These are phyloP conservation scores for Lipomyces mesembrius DNA, from an alignment of 805 yeast species.

Conservation along the genomic window DNA sequence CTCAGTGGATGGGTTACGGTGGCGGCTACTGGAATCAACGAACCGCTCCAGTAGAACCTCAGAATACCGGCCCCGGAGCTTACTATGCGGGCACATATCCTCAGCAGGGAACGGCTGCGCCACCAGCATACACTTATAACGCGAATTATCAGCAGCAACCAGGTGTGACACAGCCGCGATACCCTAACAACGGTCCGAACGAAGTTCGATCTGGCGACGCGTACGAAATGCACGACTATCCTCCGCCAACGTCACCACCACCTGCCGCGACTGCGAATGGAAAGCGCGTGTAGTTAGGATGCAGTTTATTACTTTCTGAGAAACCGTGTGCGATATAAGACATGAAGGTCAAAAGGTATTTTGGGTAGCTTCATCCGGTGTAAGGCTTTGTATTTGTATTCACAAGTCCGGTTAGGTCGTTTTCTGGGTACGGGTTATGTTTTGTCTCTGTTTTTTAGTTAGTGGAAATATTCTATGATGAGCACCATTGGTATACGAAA, in stretches of 20 bases:
- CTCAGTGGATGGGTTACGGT: constrained; percentile 29
- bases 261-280: constrained; percentile 12
- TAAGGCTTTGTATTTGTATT: not conserved
- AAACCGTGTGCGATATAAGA: not conserved
- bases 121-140: constrained; percentile 23
- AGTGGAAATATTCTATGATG: not conserved
- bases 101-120: constrained; percentile 18
- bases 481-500: not conserved
- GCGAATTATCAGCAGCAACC: constrained; percentile 4
- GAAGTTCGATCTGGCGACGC: constrained; percentile 13
- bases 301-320: not conserved
- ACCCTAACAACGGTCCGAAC: constrained; percentile 1
- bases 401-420: not conserved
- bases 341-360: not conserved
- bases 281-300: not conserved
- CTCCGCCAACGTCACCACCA: constrained; percentile 29
- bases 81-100: constrained; percentile 23
- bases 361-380: not conserved
- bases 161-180: not conserved
- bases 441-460: not conserved
- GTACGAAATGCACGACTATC: constrained; percentile 26
- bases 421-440: not conserved
- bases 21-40: constrained; percentile 15
- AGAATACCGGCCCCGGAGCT: constrained; percentile 21
- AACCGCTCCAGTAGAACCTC: constrained; percentile 7